A percentile compares a stretch with the other conserved stretches of the same genome.
Evolutionary conservation across 805 yeast species (phyloP).

Genomic region (Kluyveromyces starmeri): DNA sequence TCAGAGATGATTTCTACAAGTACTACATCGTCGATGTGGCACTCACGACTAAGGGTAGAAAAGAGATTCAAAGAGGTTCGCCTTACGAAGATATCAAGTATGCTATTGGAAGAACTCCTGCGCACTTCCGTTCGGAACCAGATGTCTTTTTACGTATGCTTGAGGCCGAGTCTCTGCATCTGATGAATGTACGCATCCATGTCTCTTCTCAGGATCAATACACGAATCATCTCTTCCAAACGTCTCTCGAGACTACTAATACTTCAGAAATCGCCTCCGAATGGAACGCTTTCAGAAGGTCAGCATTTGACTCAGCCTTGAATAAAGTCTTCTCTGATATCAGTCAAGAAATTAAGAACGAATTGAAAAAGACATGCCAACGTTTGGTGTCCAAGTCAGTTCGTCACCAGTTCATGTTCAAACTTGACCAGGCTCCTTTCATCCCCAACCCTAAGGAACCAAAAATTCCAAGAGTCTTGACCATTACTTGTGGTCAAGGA

Average conservation of each 20-base stretch:
- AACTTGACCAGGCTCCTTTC: slow-evolving; percentile 89
- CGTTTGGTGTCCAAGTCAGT: slow-evolving; percentile 58
- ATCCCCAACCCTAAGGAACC: slow-evolving; percentile 77
- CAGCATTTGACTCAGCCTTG: slow-evolving; percentile 58
- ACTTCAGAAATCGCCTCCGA: slow-evolving; percentile 62
- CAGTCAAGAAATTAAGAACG: slow-evolving; percentile 72
- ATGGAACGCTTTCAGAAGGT: slow-evolving; percentile 75
- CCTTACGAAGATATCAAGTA: slow-evolving; percentile 87
- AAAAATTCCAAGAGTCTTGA: slow-evolving; percentile 74
- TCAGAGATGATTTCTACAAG: slow-evolving; percentile 50
- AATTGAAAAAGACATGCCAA: slow-evolving; percentile 67
- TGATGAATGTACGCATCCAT: slow-evolving; percentile 55
- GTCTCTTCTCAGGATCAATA: slow-evolving; percentile 32
- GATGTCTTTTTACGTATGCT: slow-evolving; percentile 82
- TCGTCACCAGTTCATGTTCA: slow-evolving; percentile 57
- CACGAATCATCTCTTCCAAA: slow-evolving; percentile 39
- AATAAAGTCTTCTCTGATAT: slow-evolving; percentile 58
- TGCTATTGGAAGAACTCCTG: slow-evolving; percentile 70
- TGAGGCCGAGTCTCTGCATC: slow-evolving; percentile 78
- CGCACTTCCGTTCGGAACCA: slow-evolving; percentile 67
- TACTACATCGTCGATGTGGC: slow-evolving; percentile 65
- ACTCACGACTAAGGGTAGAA: slow-evolving; percentile 74
- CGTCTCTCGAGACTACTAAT: slow-evolving; percentile 64
- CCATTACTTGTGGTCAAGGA: slow-evolving; percentile 83
- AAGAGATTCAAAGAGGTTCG: slow-evolving; percentile 68